Conservation (phyloP, 768 basidiomycete genomes). For the Tulasnella sp. region DNA sequence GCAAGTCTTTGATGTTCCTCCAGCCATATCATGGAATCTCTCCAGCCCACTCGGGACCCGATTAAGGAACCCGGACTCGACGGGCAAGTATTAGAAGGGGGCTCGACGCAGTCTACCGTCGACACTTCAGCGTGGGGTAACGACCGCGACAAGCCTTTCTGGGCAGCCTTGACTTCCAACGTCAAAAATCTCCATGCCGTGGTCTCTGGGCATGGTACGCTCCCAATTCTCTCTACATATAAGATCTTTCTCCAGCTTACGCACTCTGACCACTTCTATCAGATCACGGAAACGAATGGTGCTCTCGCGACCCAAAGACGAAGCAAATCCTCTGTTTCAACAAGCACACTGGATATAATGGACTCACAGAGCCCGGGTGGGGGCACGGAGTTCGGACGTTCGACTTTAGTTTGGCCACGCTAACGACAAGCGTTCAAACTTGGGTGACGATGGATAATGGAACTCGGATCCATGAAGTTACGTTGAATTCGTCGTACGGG, state of each 20-base stretch:
- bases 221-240: not conserved
- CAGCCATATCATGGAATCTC: slow-evolving; percentile 34
- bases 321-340: slow-evolving; percentile 73
- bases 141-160: slow-evolving; percentile 63
- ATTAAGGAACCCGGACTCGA: slow-evolving; percentile 52
- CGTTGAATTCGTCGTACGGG: slow-evolving; percentile 42
- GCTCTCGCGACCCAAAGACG: slow-evolving; percentile 64
- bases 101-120: slow-evolving; percentile 64
- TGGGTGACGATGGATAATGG: slow-evolving; percentile 70
- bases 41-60: slow-evolving; percentile 48
- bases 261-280: not conserved
- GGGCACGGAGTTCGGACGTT: slow-evolving; percentile 68
- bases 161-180: slow-evolving; percentile 59
- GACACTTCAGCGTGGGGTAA: slow-evolving; percentile 41
- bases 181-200: slow-evolving; percentile 69
- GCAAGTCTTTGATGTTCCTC: slow-evolving; percentile 39
- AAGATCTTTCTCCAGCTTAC: not conserved
- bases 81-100: slow-evolving; percentile 47
- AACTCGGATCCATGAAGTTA: slow-evolving; percentile 57
- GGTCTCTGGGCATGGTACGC: slow-evolving; percentile 70
- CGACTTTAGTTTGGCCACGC: slow-evolving; percentile 56
- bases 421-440: slow-evolving; percentile 55
- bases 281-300: slow-evolving; percentile 86
- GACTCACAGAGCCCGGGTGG: slow-evolving; percentile 59
- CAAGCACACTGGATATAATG: slow-evolving; percentile 79